Evolutionary conservation across 2,329 filamentous ascomycete genomes (phyloP), one percentile per base, ranked within the genome.

Genomic region (Fusarium zealandicum): DNA sequence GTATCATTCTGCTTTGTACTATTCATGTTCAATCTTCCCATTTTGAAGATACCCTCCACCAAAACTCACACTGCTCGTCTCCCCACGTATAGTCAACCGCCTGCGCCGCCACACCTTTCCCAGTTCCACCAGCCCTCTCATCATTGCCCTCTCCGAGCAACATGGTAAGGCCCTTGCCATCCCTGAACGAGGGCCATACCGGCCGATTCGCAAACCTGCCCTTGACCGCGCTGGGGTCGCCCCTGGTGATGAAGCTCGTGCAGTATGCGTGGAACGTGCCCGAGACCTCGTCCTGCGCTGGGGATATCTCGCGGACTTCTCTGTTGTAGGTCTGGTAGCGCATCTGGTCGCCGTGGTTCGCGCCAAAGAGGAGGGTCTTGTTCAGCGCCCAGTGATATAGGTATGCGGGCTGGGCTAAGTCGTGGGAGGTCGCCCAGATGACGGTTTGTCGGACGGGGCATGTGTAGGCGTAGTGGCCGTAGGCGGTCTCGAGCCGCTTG

Each of bases 61-160:
- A 81, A 59, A 80, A 82, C 6, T 75, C 68, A 38, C 77, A 80
- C 60, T 81, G 73, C 45, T 73, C 70, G 20, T 70, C 69, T 2
- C 71, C 73, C 76, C 76, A 81, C 12, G 66, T 68, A 64, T 77
- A 77, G 17, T 72, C 65, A 6, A 69, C 61, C 57, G 78, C 64
- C 52, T 76, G 64, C 4, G 79, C 77, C 6, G 76, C 61, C 17
- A 73, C 66, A 1, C 75, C 77, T 16, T 61, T 43, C 3, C 62
- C 55, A 2, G 30, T 64, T 0, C 79, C 79, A 0, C 79, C 78
- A 36, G 77, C 77, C 7, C 76, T 65, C 56, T 82, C 79, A 59
- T 81, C 75, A 58, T 81, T 82, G 0, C 74, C 79, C 30, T 77
- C 69, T 1, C 80, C 79, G 17, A 82, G 70, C 0, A 77, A 54